phyloP scores from a whole-genome alignment of 139 green algal species.

The Picochlorum sp. region DNA sequence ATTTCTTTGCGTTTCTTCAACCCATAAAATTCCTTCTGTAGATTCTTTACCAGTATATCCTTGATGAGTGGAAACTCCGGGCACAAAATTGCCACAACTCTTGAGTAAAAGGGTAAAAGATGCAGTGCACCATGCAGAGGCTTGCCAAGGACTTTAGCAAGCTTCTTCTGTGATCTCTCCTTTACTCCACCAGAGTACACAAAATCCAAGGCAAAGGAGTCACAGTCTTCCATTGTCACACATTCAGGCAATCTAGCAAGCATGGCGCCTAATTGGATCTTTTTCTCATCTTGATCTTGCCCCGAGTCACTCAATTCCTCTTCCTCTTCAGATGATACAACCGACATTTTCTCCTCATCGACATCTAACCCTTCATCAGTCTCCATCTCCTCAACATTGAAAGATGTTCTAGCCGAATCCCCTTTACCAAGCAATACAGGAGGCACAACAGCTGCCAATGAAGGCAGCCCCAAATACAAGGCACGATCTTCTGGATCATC shows the following conservation, averaged over 20 bases:
- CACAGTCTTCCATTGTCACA: slow-evolving; percentile 62
- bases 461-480: slow-evolving; percentile 81
- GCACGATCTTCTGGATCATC: slow-evolving; percentile 73
- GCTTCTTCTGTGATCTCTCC: slow-evolving; percentile 53
- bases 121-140: slow-evolving; percentile 53
- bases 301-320: neutral
- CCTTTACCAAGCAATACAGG: slow-evolving; percentile 57
- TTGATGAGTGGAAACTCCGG: slow-evolving; percentile 71
- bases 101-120: slow-evolving; percentile 72
- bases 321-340: neutral
- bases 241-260: slow-evolving; percentile 53
- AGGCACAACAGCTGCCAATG: slow-evolving; percentile 68
- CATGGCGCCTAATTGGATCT: slow-evolving; percentile 47
- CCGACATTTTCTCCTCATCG: neutral
- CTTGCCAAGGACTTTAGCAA: slow-evolving; percentile 48
- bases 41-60: slow-evolving; percentile 19
- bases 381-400: slow-evolving; percentile 3
- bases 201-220: slow-evolving; percentile 78
- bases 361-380: neutral
- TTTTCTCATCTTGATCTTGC: slow-evolving; percentile 5
- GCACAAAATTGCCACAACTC: slow-evolving; percentile 65
- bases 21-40: slow-evolving; percentile 67
- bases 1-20: slow-evolving; percentile 58
- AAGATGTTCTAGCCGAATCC: slow-evolving; percentile 1
- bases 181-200: slow-evolving; percentile 58